Evolutionary conservation across 192 early-diverging fungal species (phyloP).

Genomic region (Mortierella claussenii): DNA sequence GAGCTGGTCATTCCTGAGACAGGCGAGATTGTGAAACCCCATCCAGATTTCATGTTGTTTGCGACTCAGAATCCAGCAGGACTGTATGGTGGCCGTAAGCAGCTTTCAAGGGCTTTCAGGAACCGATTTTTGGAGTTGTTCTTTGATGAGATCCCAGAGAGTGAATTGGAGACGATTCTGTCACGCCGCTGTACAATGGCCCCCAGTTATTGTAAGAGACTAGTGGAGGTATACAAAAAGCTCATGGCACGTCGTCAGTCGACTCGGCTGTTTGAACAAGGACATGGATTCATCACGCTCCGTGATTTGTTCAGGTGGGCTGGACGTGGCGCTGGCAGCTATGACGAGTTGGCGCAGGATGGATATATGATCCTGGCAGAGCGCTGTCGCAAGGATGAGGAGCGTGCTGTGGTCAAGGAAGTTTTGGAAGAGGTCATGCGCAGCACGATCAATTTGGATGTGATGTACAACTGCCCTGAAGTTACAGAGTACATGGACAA

Average conservation of each 20-base stretch:
- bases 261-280: constrained; percentile 94
- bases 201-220: constrained; percentile 84
- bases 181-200: constrained; percentile 85
- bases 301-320: constrained; percentile 99
- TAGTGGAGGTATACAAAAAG: constrained; percentile 88
- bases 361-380: constrained; percentile 97
- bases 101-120: constrained; percentile 94
- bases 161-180: constrained; percentile 92
- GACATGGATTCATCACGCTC: constrained; percentile 93
- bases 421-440: constrained; percentile 88
- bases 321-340: constrained; percentile 77
- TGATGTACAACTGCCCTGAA: constrained; percentile 68
- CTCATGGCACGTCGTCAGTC: constrained; percentile 80
- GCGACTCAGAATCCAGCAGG: constrained; percentile 99
- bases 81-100: constrained; percentile 96
- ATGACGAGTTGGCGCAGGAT: constrained; percentile 90
- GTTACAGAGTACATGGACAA: constrained; percentile 64
- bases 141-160: constrained; percentile 95
- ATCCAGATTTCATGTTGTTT: constrained; percentile 97
- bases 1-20: constrained; percentile 97
- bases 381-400: constrained; percentile 83
- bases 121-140: constrained; percentile 98
- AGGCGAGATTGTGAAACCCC: constrained; percentile 91
- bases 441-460: constrained; percentile 67
- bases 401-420: constrained; percentile 81